Evolutionary conservation across 495 filamentous ascomycete genomes (phyloP), one percentile per base, ranked within the genome.

Genomic region (Halenospora varia): DNA sequence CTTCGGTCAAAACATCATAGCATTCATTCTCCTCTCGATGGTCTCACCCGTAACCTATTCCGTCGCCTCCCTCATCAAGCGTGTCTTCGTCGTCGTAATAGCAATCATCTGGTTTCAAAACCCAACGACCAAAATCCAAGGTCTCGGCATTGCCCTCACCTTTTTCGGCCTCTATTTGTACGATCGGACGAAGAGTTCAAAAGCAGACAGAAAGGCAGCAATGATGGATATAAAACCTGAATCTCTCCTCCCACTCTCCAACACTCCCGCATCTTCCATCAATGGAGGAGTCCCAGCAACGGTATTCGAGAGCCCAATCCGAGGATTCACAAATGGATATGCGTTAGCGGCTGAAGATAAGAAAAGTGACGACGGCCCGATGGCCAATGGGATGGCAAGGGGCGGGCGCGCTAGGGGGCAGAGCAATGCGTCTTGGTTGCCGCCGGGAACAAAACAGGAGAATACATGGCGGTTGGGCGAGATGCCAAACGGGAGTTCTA

Each of bases 91-190:
- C 60, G 96, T 99, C 66, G 81, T 91, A 51, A 89, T 94, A 62
- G 91, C 94, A 4, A 94, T 99, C 61, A 71, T 97, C 54, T 97
- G 93, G 93, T 99, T 97, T 75, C 88, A 92, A 51, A 96, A 84
- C 66, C 78, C 83, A 15, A 96, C 93, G 3, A 96, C 91, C 10
- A 73, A 75, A 8, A 68, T 94, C 39, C 94, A 99, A 71, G 90
- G 82, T 9, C 73, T 87, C 47, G 94, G 94, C 20, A 96, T 99
- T 65, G 78, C 67, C 19, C 82, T 97, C 46, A 97, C 94, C 0
- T 97, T 97, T 67, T 60, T 96, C 42, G 94, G 94, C 0, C 79
- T 99, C 9, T 99, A 97, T 65, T 81, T 99, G 35, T 99, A 99
- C 68, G 95, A 99, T 71, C 85, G 95, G 46, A 96, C 91, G 29